Evolutionary conservation across 768 basidiomycete genomes (phyloP).

Genomic region (Xanthoconium purpureum): DNA sequence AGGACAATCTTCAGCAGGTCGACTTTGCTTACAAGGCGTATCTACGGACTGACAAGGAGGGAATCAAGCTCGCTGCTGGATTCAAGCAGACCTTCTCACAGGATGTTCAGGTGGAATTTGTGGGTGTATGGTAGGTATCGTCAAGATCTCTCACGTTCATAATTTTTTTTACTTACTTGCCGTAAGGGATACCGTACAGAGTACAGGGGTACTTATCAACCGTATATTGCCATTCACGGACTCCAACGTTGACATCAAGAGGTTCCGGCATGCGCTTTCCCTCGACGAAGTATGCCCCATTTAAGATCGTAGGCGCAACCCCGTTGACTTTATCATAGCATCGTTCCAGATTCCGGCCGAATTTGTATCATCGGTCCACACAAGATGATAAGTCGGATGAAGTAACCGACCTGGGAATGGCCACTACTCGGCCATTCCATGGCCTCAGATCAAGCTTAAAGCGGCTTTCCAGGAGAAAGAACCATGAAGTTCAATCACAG

Average conservation of each 20-base stretch:
- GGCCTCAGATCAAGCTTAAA: background rate
- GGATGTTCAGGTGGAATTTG: slow-evolving; percentile 68
- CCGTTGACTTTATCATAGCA: slow-evolving; percentile 39
- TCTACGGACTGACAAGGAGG: slow-evolving; percentile 45
- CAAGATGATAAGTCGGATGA: background rate
- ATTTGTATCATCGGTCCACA: slow-evolving; percentile 49
- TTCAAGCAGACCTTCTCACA: slow-evolving; percentile 74
- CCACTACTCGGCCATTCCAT: background rate
- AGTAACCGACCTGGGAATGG: background rate
- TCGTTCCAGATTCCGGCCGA: slow-evolving; percentile 64
- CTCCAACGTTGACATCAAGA: slow-evolving; percentile 59
- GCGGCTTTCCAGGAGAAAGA: background rate
- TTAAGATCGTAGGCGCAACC: background rate
- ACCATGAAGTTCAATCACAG: background rate
- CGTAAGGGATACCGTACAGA: slow-evolving; percentile 73
- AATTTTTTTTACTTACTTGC: background rate
- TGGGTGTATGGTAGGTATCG: slow-evolving; percentile 67
- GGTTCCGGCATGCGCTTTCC: slow-evolving; percentile 68
- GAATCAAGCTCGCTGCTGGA: slow-evolving; percentile 49
- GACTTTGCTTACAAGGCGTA: slow-evolving; percentile 76
- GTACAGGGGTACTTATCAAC: slow-evolving; percentile 64
- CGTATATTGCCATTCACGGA: slow-evolving; percentile 65
- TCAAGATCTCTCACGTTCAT: background rate
- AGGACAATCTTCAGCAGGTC: slow-evolving; percentile 26
- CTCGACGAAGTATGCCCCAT: slow-evolving; percentile 1